Evolutionary conservation across 2,329 filamentous ascomycete genomes (phyloP).

Genomic region (Bipolaris bicolor): DNA sequence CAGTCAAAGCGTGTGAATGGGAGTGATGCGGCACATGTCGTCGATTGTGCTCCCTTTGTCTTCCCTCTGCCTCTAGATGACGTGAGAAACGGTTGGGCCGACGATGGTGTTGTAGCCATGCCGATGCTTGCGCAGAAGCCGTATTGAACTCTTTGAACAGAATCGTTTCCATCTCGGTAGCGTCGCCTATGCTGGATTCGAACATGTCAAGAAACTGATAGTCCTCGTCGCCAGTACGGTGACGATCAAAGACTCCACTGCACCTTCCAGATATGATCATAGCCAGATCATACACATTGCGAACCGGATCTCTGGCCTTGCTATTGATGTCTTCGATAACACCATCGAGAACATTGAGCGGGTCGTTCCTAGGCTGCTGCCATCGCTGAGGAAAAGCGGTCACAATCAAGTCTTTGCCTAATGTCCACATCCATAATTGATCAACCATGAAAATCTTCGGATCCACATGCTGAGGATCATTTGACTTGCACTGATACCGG

Average conservation of each 20-base stretch:
- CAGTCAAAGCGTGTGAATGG: conserved; percentile 35
- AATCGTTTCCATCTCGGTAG: conserved; percentile 58
- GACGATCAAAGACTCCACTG: conserved; percentile 66
- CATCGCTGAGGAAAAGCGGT: conserved; percentile 65
- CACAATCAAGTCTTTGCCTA: conserved; percentile 64
- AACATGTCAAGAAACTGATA: conserved; percentile 73
- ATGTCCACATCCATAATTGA: conserved; percentile 70
- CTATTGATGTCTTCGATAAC: conserved; percentile 71
- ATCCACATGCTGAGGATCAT: conserved; percentile 49
- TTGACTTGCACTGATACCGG: conserved; percentile 58
- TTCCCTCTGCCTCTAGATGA: conserved; percentile 44
- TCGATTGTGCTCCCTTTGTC: conserved; percentile 39
- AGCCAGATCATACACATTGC: conserved; percentile 67
- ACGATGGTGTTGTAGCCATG: conserved; percentile 61
- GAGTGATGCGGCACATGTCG: conserved; percentile 36
- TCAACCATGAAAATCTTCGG: conserved; percentile 72
- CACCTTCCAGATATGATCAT: conserved; percentile 66
- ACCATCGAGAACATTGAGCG: conserved; percentile 66
- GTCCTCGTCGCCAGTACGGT: conserved; percentile 63
- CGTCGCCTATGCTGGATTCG: conserved; percentile 64
- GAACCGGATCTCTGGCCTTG: conserved; percentile 65
- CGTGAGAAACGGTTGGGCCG: conserved; percentile 47
- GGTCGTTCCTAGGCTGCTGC: conserved; percentile 67
- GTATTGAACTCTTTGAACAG: conserved; percentile 66
- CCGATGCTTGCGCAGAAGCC: conserved; percentile 63